Percentiles rank a stretch among this genome's conserved stretches.
Conservation (phyloP, 169 alveolate genomes). For the Eimeria necatrix region DNA sequence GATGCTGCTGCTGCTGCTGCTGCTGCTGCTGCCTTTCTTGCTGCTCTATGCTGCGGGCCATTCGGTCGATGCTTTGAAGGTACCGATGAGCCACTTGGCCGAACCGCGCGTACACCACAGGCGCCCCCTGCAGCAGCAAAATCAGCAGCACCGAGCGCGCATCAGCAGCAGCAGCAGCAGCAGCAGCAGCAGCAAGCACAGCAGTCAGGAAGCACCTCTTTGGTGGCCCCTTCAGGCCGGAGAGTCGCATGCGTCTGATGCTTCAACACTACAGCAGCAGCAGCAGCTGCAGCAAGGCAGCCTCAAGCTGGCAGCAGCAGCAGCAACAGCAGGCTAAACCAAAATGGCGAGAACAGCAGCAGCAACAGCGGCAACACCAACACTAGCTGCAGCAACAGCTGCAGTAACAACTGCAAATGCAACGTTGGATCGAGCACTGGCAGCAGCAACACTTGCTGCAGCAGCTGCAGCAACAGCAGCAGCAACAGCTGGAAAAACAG, state of each 20-base stretch:
- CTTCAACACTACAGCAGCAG: neutral
- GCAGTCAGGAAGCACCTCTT: no score
- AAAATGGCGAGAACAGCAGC: neutral
- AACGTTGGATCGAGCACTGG: no score
- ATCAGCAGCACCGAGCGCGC: neutral
- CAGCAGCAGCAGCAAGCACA: neutral
- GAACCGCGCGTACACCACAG: constrained; percentile 14
- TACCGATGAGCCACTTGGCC: constrained; percentile 28
- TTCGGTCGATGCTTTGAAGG: constrained; percentile 11
- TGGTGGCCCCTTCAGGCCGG: no score
- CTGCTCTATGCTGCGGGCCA: neutral
- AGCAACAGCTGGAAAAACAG: neutral
- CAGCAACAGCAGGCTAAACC: neutral
- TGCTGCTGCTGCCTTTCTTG: neutral
- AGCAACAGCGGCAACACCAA: neutral
- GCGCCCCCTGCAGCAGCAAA: constrained; percentile 32
- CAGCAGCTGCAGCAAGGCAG: neutral
- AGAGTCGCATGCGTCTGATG: no score
- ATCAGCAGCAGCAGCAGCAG: constrained; percentile 24
- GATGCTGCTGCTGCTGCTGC: constrained; percentile 22
- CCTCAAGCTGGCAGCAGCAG: neutral
- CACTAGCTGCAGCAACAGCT: no score
- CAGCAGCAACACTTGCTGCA: no score
- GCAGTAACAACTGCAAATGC: no score
- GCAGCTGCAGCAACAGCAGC: no score